Percentiles rank a stretch among this genome's conserved stretches.
Conservation (phyloP, 768 basidiomycete species). For the Leucocoprinus leucothites region DNA sequence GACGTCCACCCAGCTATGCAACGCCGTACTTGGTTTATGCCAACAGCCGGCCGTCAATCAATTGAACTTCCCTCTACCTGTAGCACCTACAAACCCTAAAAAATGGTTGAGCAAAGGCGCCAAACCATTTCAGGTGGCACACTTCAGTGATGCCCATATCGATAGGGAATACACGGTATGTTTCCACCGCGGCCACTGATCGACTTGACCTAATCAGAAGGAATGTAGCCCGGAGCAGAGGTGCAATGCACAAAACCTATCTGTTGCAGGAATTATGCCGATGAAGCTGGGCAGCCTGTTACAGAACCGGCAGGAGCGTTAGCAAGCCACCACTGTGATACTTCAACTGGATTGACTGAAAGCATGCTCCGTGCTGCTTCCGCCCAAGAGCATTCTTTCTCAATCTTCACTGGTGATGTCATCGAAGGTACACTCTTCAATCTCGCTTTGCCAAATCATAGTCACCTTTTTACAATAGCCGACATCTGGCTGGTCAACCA, state of each 20-base stretch:
- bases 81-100: slow-evolving; percentile 33
- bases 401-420: slow-evolving; percentile 65
- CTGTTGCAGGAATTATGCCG: slow-evolving; percentile 53
- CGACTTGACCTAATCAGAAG: background rate
- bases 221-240: slow-evolving; percentile 45
- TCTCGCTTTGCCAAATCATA: background rate
- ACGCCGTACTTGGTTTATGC: slow-evolving; percentile 53
- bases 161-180: slow-evolving; percentile 52
- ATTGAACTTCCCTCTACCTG: slow-evolving; percentile 42
- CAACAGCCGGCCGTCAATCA: slow-evolving; percentile 41
- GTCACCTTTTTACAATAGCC: background rate
- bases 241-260: slow-evolving; percentile 60
- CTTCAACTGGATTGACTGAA: slow-evolving; percentile 43
- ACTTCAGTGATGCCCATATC: slow-evolving; percentile 64
- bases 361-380: slow-evolving; percentile 47
- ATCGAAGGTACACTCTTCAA: slow-evolving; percentile 42
- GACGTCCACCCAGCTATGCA: slow-evolving; percentile 53
- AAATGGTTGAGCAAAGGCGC: slow-evolving; percentile 33
- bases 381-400: slow-evolving; percentile 37
- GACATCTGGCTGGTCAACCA: background rate
- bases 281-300: slow-evolving; percentile 30
- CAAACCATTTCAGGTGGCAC: slow-evolving; percentile 50
- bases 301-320: slow-evolving; percentile 44
- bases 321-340: slow-evolving; percentile 51
- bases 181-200: background rate